These are phyloP conservation scores for Penicillium italicum DNA, from an alignment of 2,329 filamentous ascomycete genomes.

Conservation along the genomic window DNA sequence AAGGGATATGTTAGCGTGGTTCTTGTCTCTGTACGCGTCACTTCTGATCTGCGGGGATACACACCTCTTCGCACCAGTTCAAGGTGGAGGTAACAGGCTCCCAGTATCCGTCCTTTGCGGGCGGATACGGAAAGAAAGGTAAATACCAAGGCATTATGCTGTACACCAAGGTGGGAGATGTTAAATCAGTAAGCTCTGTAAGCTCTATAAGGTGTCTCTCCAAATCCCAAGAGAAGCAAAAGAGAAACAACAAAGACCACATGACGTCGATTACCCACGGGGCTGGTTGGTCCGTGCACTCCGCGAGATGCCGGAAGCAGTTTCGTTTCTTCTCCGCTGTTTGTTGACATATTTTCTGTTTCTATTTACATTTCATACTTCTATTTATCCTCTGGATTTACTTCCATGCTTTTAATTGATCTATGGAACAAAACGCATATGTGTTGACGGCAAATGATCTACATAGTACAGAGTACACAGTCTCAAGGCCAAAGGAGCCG, in stretches of 20 bases:
- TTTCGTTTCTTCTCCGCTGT: not conserved
- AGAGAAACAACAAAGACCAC: not conserved
- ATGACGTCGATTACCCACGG: constrained; percentile 23
- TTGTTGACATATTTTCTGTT: not conserved
- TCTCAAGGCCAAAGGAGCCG: not conserved
- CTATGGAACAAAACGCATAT: not conserved
- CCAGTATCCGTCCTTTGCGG: constrained; percentile 59
- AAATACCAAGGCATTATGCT: constrained; percentile 29
- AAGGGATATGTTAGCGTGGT: constrained; percentile 15
- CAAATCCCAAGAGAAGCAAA: not conserved
- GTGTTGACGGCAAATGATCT: not conserved
- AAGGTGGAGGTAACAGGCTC: constrained; percentile 66
- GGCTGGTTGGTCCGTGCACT: constrained; percentile 12
- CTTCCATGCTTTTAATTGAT: not conserved
- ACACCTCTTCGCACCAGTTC: constrained; percentile 77
- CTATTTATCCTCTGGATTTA: not conserved
- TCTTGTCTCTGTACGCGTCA: not conserved
- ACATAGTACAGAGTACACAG: not conserved
- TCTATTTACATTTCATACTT: not conserved
- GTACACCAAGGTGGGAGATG: not conserved
- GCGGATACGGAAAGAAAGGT: constrained; percentile 43
- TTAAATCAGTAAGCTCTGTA: not conserved
- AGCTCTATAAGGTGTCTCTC: not conserved
- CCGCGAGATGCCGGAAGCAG: constrained; percentile 22
- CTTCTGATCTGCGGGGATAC: constrained; percentile 5